Conservation (phyloP, 1,284 basidiomycete genomes). For the Termitomyces sp. region DNA sequence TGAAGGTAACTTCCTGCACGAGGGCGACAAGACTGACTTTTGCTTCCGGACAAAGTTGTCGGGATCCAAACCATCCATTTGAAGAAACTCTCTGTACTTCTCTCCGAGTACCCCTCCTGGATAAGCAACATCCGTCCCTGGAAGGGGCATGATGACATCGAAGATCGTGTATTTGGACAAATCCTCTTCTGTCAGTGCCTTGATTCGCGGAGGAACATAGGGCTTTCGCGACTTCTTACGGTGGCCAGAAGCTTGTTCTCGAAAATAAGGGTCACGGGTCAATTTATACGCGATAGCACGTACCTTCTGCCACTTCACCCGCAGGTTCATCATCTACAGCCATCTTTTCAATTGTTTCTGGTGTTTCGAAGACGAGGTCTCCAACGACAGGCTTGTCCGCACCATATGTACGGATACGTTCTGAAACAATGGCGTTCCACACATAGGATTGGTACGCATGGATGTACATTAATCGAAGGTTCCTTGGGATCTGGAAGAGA, state of each 20-base stretch:
- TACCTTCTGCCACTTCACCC: conserved; percentile 34
- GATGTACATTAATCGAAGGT: conserved; percentile 94
- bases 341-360: conserved; percentile 29
- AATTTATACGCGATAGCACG: conserved; percentile 10
- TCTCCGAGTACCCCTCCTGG: conserved; percentile 81
- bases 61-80: conserved; percentile 83
- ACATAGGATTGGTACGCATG: conserved; percentile 99
- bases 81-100: conserved; percentile 77
- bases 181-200: conserved; percentile 73
- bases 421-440: conserved; percentile 95
- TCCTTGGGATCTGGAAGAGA: conserved; percentile 80
- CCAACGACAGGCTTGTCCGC: conserved; percentile 75
- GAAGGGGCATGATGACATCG: conserved; percentile 93
- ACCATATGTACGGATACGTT: conserved; percentile 80
- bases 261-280: conserved; percentile 8
- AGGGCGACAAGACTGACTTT: conserved; percentile 48
- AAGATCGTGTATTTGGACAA: conserved; percentile 79
- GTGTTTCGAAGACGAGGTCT: conserved; percentile 79
- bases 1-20: neutral
- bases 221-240: conserved; percentile 42
- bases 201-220: conserved; percentile 66
- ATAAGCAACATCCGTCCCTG: conserved; percentile 89
- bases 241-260: conserved; percentile 25
- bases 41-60: conserved; percentile 85
- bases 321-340: conserved; percentile 31